phyloP scores from a whole-genome alignment of 164 flowering plant species.

The Akebia trifoliata region DNA sequence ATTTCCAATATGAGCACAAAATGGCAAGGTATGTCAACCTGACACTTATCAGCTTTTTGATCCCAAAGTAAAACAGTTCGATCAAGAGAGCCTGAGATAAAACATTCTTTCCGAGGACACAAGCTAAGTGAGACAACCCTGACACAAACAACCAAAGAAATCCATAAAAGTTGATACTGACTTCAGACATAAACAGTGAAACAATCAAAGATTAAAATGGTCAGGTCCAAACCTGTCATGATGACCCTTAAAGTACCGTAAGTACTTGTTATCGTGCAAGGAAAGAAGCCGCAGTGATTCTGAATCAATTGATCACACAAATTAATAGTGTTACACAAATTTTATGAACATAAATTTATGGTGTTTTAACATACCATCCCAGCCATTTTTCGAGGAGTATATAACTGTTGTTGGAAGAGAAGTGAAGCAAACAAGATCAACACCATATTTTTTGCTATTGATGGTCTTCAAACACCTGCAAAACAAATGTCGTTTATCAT shows the following conservation, averaged over 20 bases:
- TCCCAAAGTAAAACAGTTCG: conserved; percentile 97
- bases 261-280: conserved; percentile 90
- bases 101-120: conserved; percentile 78
- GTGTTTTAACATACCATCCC: conserved; percentile 76
- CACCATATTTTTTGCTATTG: conserved; percentile 98
- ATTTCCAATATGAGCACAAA: not conserved
- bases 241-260: conserved; percentile 97
- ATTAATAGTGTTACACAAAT: conserved; percentile 4
- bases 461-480: conserved; percentile 93
- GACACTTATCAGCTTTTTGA: conserved; percentile 95
- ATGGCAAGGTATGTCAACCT: conserved; percentile 41
- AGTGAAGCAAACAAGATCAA: conserved; percentile 92
- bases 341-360: not conserved
- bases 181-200: not conserved
- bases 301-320: conserved; percentile 27
- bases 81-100: conserved; percentile 97
- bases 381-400: conserved; percentile 98
- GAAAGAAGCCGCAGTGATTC: conserved; percentile 96
- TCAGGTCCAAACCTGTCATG: conserved; percentile 72
- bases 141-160: conserved; percentile 9
- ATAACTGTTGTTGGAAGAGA: conserved; percentile 96
- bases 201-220: not conserved
- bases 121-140: conserved; percentile 96
- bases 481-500: not conserved
- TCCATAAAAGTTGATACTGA: not conserved